Base-by-base conservation (phyloP, 805 yeast species). In the Kodamaea jinghongensis region DNA sequence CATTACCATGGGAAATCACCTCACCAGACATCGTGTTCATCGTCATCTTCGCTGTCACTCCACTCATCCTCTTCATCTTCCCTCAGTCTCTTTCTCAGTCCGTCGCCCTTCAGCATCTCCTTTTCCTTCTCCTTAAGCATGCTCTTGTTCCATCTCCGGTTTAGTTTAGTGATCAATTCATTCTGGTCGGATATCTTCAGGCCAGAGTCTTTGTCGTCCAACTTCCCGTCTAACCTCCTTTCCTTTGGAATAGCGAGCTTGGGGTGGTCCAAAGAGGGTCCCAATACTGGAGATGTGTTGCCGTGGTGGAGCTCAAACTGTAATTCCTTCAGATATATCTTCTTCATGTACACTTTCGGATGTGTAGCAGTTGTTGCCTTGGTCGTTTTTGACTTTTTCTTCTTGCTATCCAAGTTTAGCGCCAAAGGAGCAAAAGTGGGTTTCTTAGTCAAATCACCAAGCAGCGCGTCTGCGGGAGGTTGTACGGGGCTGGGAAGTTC, bases 91-190 rank as follows among this genome's bases (percentile, higher is more conserved):
- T 20, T 20, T 20, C 23, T 20, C 23, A 20, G 23, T 8, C 23
- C 23, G 23, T 20, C 23, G 23, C 23, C 23, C 23, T 20, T 20
- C 7, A 8, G 23, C 23, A 20, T 20, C 23, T 20, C 23, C 23
- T 20, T 36, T 35, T 17, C 34, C 16, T 34, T 29, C 30, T 36
- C 29, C 28, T 17, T 34, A 28, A 28, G 32, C 17, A 51, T 42
- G 3, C 66, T 45, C 38, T 62, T 61, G 47, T 64, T 69, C 74
- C 74, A 69, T 41, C 63, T 66, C 35, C 60, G 58, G 44, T 69
- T 69, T 22, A 67, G 51, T 45, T 64, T 52, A 16, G 54, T 51
- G 13, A 69, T 58, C 31, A 65, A 51, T 39, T 57, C 56, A 45
- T 61, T 63, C 40, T 65, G 71, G 29, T 56, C 60, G 7, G 44